phyloP scores from a whole-genome alignment of 805 yeast species.

The Saturnispora hagleri region DNA sequence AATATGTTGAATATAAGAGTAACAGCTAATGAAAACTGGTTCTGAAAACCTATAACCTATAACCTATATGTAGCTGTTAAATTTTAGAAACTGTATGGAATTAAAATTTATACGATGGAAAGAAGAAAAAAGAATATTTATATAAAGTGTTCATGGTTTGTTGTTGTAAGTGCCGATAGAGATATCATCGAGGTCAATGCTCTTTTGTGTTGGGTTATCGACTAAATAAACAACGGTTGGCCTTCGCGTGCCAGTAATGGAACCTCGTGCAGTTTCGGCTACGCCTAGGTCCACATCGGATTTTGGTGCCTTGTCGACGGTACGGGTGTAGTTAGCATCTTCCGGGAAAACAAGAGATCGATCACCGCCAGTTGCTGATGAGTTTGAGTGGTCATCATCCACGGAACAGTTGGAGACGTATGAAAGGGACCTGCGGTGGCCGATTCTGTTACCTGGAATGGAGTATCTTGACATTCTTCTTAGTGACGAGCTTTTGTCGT shows the following conservation, averaged over 20 bases:
- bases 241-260: background rate
- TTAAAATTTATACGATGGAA: background rate
- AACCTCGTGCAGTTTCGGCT: background rate
- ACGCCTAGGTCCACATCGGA: background rate
- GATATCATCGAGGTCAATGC: conserved; percentile 1
- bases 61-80: no score
- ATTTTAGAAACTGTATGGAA: background rate
- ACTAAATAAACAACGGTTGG: conserved; percentile 1
- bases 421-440: conserved; percentile 3
- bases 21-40: no score
- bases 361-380: background rate
- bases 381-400: background rate
- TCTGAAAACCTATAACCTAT: no score
- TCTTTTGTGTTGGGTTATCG: background rate
- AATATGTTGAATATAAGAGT: background rate
- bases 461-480: conserved; percentile 5
- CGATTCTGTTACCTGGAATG: background rate
- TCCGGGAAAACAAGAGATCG: background rate
- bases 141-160: background rate
- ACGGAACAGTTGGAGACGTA: background rate
- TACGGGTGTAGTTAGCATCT: background rate
- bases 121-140: background rate
- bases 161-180: background rate
- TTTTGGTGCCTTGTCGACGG: background rate
- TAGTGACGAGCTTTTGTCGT: background rate